A percentile compares a stretch with the other conserved stretches of the same genome.
These are phyloP conservation scores for Beauveria sp. DNA, from an alignment of 2,329 filamentous ascomycete genomes.

Conservation along the genomic window DNA sequence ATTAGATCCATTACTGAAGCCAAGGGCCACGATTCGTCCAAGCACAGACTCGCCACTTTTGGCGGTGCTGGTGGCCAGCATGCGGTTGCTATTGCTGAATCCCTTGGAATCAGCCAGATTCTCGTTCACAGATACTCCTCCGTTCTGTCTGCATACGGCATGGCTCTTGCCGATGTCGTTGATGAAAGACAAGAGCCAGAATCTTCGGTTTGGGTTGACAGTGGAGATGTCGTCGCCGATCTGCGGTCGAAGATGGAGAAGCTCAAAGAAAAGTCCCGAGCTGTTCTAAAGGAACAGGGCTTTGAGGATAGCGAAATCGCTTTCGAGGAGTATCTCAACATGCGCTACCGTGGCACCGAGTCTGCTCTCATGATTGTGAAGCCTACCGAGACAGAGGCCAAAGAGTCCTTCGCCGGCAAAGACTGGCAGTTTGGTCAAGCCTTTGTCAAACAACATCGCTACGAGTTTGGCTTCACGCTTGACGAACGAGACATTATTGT, in stretches of 20 bases:
- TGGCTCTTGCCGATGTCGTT: conserved; percentile 88
- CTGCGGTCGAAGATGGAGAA: conserved; percentile 69
- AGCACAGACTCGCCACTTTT: conserved; percentile 85
- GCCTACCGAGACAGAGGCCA: conserved; percentile 54
- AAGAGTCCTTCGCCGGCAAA: conserved; percentile 52
- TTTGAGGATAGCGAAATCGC: conserved; percentile 67
- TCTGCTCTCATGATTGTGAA: conserved; percentile 85
- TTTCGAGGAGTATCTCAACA: conserved; percentile 90
- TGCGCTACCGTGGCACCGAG: conserved; percentile 86
- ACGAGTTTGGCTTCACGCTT: conserved; percentile 88
- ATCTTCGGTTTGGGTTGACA: conserved; percentile 53
- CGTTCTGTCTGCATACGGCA: conserved; percentile 83
- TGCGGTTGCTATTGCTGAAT: conserved; percentile 82
- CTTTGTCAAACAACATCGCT: conserved; percentile 80
- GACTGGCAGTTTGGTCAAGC: conserved; percentile 78
- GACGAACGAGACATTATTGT: conserved; percentile 80
- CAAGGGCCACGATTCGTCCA: conserved; percentile 83
- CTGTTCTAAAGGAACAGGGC: conserved; percentile 65
- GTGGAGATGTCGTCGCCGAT: conserved; percentile 49
- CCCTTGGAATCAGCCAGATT: conserved; percentile 77
- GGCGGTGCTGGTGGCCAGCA: conserved; percentile 89
- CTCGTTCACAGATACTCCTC: conserved; percentile 83
- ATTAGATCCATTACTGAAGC: conserved; percentile 89
- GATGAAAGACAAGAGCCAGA: conserved; percentile 81
- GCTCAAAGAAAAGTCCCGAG: conserved; percentile 66